Conservation (phyloP, 306 rosid species). For the Parietaria judaica region DNA sequence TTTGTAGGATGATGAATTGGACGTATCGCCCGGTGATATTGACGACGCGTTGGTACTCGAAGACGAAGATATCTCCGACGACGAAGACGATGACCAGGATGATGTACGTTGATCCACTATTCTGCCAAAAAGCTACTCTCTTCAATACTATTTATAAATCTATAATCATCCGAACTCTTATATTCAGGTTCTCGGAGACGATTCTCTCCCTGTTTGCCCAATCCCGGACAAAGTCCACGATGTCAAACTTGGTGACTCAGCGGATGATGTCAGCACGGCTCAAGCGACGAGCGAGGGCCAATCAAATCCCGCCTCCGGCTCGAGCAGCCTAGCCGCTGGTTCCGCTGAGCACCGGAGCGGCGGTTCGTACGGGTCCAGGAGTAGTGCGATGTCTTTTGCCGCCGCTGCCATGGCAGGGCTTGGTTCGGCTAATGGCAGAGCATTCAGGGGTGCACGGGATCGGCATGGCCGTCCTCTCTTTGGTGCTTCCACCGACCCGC, state of each 20-base stretch:
- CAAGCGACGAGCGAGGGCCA: constrained; percentile 63
- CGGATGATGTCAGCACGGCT: constrained; percentile 59
- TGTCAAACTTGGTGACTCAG: constrained; percentile 82
- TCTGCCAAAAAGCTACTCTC: background rate
- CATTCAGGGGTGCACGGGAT: constrained; percentile 83
- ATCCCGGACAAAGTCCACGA: constrained; percentile 77
- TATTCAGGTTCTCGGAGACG: constrained; percentile 79
- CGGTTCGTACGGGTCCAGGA: constrained; percentile 67
- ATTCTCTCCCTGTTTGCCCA: constrained; percentile 90
- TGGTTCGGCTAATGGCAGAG: constrained; percentile 78
- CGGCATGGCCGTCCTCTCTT: constrained; percentile 66
- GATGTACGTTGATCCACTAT: constrained; percentile 48
- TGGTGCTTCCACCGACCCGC: constrained; percentile 66
- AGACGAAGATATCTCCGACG: constrained; percentile 96
- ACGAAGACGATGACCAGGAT: constrained; percentile 93
- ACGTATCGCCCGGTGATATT: constrained; percentile 79
- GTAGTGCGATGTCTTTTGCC: constrained; percentile 88
- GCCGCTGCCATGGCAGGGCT: constrained; percentile 99
- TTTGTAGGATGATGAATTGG: constrained; percentile 82
- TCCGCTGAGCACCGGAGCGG: constrained; percentile 64
- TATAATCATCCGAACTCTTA: background rate
- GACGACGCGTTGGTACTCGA: constrained; percentile 93
- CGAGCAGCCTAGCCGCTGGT: constrained; percentile 78
- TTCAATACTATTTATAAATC: background rate
- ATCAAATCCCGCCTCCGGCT: constrained; percentile 74